phyloP scores from a whole-genome alignment of 1,139 yeast genomes.

The Debaryomyces nepalensis region DNA sequence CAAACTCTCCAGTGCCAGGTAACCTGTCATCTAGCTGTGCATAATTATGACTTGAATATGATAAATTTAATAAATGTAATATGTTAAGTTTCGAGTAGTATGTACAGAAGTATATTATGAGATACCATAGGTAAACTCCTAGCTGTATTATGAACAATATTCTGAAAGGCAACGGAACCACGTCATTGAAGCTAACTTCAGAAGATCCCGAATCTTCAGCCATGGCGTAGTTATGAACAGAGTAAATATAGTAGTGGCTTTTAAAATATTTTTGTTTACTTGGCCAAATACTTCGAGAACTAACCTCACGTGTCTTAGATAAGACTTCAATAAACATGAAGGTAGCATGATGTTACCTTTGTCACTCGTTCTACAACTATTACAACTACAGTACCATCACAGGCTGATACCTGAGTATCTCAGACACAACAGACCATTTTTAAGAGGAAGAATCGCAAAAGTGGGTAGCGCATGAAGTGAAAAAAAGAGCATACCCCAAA shows the following conservation, averaged over 20 bases:
- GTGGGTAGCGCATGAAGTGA: neutral
- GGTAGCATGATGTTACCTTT: too few species aligned
- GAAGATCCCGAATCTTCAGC: neutral
- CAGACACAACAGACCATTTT: neutral
- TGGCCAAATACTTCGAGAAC: slow-evolving; percentile 2
- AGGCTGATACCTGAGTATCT: too few species aligned
- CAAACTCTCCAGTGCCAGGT: slow-evolving; percentile 38
- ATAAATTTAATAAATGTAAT: slow-evolving; percentile 40
- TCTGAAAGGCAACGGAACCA: slow-evolving; percentile 46
- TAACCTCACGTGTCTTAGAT: neutral
- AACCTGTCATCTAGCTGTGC: slow-evolving; percentile 28
- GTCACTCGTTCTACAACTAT: too few species aligned
- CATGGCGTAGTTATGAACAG: neutral
- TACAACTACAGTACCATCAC: neutral
- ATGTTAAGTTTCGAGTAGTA: slow-evolving; percentile 35
- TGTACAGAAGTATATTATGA: slow-evolving; percentile 33
- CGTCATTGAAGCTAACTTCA: neutral
- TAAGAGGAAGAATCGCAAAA: neutral
- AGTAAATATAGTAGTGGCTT: neutral
- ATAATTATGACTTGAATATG: slow-evolving; percentile 46
- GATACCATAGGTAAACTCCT: slow-evolving; percentile 42
- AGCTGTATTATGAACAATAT: slow-evolving; percentile 37
- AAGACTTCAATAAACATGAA: too few species aligned
- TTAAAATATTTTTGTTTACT: neutral
- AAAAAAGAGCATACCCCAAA: neutral